These are phyloP conservation scores for Tilletia setariae DNA, from an alignment of 1,284 basidiomycete species.

Conservation along the genomic window DNA sequence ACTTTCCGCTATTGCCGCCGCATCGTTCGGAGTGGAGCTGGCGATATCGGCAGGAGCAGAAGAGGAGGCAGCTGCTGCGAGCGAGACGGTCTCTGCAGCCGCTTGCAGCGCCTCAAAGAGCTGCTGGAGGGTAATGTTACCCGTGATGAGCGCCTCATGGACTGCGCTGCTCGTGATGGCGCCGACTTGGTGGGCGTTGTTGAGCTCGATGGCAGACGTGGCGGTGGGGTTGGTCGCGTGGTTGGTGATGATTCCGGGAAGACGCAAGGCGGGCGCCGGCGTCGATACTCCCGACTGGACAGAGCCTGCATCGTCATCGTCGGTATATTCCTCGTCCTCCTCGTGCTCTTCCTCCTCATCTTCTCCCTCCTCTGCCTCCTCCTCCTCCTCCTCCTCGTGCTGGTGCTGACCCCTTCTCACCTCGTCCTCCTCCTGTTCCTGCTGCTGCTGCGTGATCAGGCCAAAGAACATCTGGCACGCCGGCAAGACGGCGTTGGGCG, in stretches of 20 bases:
- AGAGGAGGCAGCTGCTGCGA: neutral
- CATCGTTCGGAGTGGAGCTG: no score
- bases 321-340: neutral
- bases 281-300: neutral
- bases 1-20: no score
- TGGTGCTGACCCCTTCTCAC: constrained; percentile 6
- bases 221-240: neutral
- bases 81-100: neutral
- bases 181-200: neutral
- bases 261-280: no score
- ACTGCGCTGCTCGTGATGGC: neutral
- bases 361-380: neutral
- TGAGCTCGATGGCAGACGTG: neutral
- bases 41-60: neutral
- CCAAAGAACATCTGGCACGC: constrained; percentile 43
- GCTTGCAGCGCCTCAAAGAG: neutral
- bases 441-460: constrained; percentile 26
- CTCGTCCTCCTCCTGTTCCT: constrained; percentile 26
- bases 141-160: neutral
- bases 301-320: neutral
- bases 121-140: neutral
- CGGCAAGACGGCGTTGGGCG: constrained; percentile 38
- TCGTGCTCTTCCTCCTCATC: neutral
- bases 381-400: neutral
- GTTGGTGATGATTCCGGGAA: no score